Evolutionary conservation across 2,329 filamentous ascomycete genomes (phyloP), one percentile per base, ranked within the genome.

Genomic region (Colletotrichum acutatum): DNA sequence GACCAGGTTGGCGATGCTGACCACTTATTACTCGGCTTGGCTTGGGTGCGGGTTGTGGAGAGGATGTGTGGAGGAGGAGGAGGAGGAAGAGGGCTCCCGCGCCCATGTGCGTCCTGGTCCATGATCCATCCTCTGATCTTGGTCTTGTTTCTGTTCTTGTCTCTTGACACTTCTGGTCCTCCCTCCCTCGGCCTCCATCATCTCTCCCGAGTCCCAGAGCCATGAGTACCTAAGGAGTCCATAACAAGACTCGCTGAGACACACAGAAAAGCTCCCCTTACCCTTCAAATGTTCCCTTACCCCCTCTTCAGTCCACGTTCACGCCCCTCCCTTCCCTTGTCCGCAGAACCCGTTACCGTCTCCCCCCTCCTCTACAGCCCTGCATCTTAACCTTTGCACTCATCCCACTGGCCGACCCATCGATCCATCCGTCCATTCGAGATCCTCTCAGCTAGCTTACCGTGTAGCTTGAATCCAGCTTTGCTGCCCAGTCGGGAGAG

Each of bases 351-450:
- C 46, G 24, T 30, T 37, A 32, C 26, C n/a, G 30, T 28, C 30
- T 22, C 28, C 22, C 58, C 19, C 32, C 66, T 37, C 60, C 54
- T 57, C 56, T 66, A 46, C 60, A 71, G 69, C 64, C 69, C 64
- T 68, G 65, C 42, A 59, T 30, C 28, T 49, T 49, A n/a, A 19
- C 28, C 19, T 26, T 52, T 46, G 37, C 24, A 62, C 67, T 64
- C 57, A 56, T 60, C 56, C 28, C 46, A 52, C 37, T 49, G 24
- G 37, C 26, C 19, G 59, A 32, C 19, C 59, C 37, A 49, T 62
- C 59, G 24, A 60, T 60, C 63, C 63, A 57, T 49, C 57, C 34
- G 9, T 54, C 56, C 52, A 54, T 59, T 28, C 57, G 37, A 61
- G 34, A 57, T 28, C 24, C 56, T 52, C 61, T 61, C 26, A n/a